Conservation (phyloP, 1,284 basidiomycete species). For the Meira miltonrushii region DNA sequence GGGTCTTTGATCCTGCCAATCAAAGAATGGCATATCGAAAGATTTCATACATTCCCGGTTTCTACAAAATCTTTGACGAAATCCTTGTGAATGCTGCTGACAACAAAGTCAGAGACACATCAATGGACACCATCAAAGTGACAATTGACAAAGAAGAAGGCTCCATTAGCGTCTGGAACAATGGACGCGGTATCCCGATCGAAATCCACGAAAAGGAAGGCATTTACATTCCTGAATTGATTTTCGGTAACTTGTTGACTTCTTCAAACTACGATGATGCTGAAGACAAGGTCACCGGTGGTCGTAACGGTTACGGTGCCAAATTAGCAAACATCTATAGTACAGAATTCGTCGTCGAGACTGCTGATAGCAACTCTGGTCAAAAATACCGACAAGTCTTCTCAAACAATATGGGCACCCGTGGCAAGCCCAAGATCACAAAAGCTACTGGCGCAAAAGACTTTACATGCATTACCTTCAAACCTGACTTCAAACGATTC, state of each 20-base stretch:
- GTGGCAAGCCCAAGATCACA: constrained; percentile 78
- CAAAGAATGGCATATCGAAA: constrained; percentile 57
- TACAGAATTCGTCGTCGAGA: constrained; percentile 92
- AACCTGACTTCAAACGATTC: constrained; percentile 84
- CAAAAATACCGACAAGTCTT: constrained; percentile 96
- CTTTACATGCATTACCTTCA: constrained; percentile 91
- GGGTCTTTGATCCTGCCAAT: constrained; percentile 45
- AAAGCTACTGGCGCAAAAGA: constrained; percentile 66
- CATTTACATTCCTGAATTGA: constrained; percentile 94
- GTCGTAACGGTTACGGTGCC: constrained; percentile 96
- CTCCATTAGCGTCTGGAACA: constrained; percentile 89
- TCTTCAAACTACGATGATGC: constrained; percentile 98
- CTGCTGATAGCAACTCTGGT: constrained; percentile 77
- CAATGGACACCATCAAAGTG: constrained; percentile 50
- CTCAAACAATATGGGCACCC: constrained; percentile 85
- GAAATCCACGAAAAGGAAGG: constrained; percentile 87
- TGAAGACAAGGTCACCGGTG: constrained; percentile 97
- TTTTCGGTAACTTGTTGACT: constrained; percentile 92
- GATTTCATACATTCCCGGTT: constrained; percentile 90
- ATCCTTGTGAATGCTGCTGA: constrained; percentile 99
- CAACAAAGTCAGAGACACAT: constrained; percentile 54
- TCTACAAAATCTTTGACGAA: constrained; percentile 99
- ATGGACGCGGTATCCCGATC: constrained; percentile 91
- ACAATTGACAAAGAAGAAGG: constrained; percentile 77
- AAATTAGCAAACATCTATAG: constrained; percentile 98